phyloP scores from a whole-genome alignment of 1,284 basidiomycete species.

The Rugosomyces carneus region DNA sequence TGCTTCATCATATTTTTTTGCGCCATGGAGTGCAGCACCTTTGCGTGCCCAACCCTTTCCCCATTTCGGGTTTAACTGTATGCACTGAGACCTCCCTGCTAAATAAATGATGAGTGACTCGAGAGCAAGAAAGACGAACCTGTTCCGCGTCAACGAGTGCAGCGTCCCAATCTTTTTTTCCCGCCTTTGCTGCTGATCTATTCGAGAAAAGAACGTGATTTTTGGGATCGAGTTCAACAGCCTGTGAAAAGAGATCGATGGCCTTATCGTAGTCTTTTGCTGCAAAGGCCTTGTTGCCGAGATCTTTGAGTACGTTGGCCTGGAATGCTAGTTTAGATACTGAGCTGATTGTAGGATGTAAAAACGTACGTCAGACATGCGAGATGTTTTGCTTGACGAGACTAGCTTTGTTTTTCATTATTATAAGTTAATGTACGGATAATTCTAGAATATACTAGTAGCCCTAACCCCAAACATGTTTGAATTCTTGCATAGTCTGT shows the following conservation, averaged over 20 bases:
- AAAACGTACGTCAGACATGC: constrained; percentile 15
- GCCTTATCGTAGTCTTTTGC: constrained; percentile 91
- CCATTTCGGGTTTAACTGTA: constrained; percentile 80
- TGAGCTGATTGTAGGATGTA: no score
- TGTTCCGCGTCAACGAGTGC: constrained; percentile 90
- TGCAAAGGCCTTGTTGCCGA: constrained; percentile 94
- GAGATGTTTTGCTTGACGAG: no score
- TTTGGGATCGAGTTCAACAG: constrained; percentile 75
- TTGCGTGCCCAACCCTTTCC: constrained; percentile 91
- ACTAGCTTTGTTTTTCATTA: constrained; percentile 9
- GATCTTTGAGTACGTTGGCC: constrained; percentile 75
- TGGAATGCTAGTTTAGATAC: constrained; percentile 15
- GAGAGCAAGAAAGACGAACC: constrained; percentile 39
- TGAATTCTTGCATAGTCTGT: constrained; percentile 46
- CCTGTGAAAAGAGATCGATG: constrained; percentile 83
- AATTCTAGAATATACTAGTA: constrained; percentile 16
- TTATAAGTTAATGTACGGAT: neutral
- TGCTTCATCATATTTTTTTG: constrained; percentile 75
- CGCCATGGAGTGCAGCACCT: constrained; percentile 92
- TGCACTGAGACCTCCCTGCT: constrained; percentile 40
- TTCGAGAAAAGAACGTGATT: constrained; percentile 94
- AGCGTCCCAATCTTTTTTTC: constrained; percentile 71
- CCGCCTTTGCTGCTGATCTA: constrained; percentile 84
- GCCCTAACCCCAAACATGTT: constrained; percentile 22
- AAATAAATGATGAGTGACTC: constrained; percentile 13